Conservation (phyloP, 345 rosid genomes). For the Balakata baccata region DNA sequence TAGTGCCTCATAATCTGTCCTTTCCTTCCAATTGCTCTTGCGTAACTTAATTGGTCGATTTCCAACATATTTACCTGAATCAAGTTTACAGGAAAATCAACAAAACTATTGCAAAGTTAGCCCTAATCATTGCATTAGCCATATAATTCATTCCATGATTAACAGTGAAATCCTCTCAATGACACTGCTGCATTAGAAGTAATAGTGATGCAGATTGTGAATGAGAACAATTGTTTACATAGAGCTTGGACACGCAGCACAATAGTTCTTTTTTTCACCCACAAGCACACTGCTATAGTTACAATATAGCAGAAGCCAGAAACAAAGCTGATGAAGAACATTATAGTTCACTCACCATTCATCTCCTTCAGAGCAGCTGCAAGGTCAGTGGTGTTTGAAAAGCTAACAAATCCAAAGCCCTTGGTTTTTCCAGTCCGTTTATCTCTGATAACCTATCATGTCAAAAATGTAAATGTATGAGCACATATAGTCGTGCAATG, state of each 20-base stretch:
- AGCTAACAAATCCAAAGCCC: slow-evolving; percentile 98
- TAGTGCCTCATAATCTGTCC: slow-evolving; percentile 69
- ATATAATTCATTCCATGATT: background rate
- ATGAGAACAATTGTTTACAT: background rate
- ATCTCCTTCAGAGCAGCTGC: slow-evolving; percentile 92
- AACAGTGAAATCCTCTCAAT: background rate
- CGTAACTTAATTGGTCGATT: slow-evolving; percentile 90
- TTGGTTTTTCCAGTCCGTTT: slow-evolving; percentile 97
- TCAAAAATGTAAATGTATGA: background rate
- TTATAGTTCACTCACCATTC: slow-evolving; percentile 55
- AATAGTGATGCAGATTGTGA: background rate
- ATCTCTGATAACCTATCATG: slow-evolving; percentile 81
- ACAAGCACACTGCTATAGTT: background rate
- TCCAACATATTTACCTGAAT: slow-evolving; percentile 92
- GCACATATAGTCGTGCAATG: background rate
- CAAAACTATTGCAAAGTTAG: background rate
- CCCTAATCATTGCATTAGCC: too few species aligned
- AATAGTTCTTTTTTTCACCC: background rate
- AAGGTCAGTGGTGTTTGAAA: slow-evolving; percentile 74
- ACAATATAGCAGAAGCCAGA: background rate
- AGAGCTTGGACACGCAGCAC: background rate
- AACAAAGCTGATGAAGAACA: background rate
- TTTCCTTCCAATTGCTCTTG: slow-evolving; percentile 97
- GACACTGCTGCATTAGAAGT: background rate
- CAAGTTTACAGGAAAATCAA: slow-evolving; percentile 3